Evolutionary conservation across 768 basidiomycete species (phyloP).

Genomic region (Russula abietina): DNA sequence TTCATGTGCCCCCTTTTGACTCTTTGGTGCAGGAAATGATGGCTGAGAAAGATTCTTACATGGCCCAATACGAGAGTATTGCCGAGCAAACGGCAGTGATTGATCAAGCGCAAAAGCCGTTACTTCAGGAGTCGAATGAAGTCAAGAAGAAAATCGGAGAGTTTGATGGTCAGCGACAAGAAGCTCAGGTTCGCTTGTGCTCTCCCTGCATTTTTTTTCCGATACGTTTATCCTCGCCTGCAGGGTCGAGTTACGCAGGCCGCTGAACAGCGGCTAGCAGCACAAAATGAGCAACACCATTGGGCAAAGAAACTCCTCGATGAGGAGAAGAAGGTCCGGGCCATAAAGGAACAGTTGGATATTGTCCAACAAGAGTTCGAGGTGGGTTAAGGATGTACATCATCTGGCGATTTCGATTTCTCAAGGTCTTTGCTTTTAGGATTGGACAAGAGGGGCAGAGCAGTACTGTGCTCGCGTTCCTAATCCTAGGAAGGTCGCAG

Average conservation of each 20-base stretch:
- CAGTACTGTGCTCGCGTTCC: conserved; percentile 53
- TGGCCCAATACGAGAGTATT: conserved; percentile 47
- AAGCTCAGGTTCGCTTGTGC: conserved; percentile 41
- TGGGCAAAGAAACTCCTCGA: conserved; percentile 48
- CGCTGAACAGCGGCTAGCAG: conserved; percentile 43
- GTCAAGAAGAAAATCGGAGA: conserved; percentile 46
- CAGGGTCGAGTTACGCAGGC: conserved; percentile 49
- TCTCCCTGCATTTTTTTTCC: conserved; percentile 1
- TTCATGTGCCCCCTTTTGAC: not conserved
- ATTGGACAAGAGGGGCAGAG: conserved; percentile 59
- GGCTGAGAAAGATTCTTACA: conserved; percentile 42
- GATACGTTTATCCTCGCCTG: conserved; percentile 2
- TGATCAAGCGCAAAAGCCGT: conserved; percentile 39
- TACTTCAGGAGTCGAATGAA: conserved; percentile 41
- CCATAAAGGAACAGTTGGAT: conserved; percentile 41
- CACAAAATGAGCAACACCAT: conserved; percentile 43
- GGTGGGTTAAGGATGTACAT: conserved; percentile 36
- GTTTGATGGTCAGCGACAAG: conserved; percentile 42
- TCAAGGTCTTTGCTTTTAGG: conserved; percentile 31
- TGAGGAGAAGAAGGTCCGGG: conserved; percentile 42
- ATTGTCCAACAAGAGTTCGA: conserved; percentile 57
- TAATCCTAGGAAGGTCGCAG: conserved; percentile 51
- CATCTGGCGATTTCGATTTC: not conserved
- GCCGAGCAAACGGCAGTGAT: conserved; percentile 41
- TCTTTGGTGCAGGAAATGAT: conserved; percentile 43